These are phyloP conservation scores for Cutaneotrichosporon spelunceum DNA, from an alignment of 1,284 basidiomycete genomes.

Conservation along the genomic window DNA sequence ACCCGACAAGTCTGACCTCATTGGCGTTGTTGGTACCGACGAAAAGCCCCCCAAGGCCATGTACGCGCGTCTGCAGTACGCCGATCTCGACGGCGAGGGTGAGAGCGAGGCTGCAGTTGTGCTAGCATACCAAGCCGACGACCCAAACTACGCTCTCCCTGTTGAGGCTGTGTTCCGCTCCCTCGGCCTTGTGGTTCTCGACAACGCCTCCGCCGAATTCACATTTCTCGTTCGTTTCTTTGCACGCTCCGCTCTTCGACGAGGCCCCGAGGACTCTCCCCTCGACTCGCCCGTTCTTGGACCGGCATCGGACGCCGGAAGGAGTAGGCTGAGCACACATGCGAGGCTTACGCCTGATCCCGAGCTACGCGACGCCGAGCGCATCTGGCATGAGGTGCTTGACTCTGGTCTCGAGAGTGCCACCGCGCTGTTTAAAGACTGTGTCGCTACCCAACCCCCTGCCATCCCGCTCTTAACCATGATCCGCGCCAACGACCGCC, in stretches of 20 bases:
- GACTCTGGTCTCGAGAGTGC: conserved; percentile 81
- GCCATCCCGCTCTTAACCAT: conserved; percentile 75
- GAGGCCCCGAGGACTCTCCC: conserved; percentile 27
- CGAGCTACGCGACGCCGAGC: conserved; percentile 48
- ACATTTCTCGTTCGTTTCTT: conserved; percentile 82
- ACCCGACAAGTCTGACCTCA: conserved; percentile 42
- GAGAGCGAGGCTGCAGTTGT: conserved; percentile 63
- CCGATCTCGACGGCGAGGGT: conserved; percentile 64
- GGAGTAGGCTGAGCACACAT: conserved; percentile 4
- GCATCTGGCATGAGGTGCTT: conserved; percentile 83
- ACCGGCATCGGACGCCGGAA: conserved; percentile 33
- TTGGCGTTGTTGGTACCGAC: conserved; percentile 39
- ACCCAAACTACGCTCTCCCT: conserved; percentile 63
- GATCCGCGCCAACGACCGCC: conserved; percentile 78
- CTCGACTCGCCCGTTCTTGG: conserved; percentile 34
- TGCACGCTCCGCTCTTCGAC: conserved; percentile 28
- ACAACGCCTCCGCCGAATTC: conserved; percentile 88
- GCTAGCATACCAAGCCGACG: conserved; percentile 78
- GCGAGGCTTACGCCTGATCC: conserved; percentile 30
- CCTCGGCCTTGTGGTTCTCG: conserved; percentile 79
- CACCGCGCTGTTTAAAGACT: conserved; percentile 50
- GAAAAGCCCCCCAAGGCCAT: conserved; percentile 42
- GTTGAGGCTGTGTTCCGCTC: conserved; percentile 80
- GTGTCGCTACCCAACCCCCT: conserved; percentile 58
- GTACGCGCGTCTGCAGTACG: conserved; percentile 61